Evolutionary conservation across 2,329 filamentous ascomycete genomes (phyloP), one percentile per base, ranked within the genome.

Genomic region (Metarhizium rileyi): DNA sequence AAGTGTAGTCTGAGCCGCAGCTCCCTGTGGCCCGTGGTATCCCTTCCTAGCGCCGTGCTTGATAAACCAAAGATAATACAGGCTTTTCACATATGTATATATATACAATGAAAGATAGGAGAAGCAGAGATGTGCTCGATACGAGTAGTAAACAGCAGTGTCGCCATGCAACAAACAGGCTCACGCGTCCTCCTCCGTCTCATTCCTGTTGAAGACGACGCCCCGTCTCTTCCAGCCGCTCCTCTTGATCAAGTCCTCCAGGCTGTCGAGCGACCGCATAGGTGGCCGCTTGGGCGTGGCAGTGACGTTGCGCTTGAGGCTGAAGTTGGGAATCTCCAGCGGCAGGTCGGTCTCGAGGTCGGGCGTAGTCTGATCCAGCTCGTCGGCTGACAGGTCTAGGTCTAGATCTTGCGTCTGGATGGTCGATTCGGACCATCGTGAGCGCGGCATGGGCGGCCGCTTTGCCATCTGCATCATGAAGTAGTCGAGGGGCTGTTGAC

Each of bases 171-270:
- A n/a, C n/a, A n/a, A n/a, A n/a, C n/a, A n/a, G n/a, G n/a, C n/a
- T n/a, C n/a, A n/a, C n/a, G n/a, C 23, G 1, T 44, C 35, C 23
- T 28, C 38, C 41, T n/a, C 40, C 28, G 27, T 50, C 45, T 67
- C 66, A 26, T 68, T 60, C 28, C 60, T 54, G 49, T 66, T 58
- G 50, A 72, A 71, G 59, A 71, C 61, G 40, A 72, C 65, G 46
- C 68, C 69, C 12, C 67, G 61, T 49, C 69, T 61, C 63, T 72
- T 72, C 70, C 69, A 72, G 30, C 70, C 68, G 35, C 68, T 67
- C 16, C 67, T 66, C 61, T 69, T 70, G 55, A 69, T 62, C 33
- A 69, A 68, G 55, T 71, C 61, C 44, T 72, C 67, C 54, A 72
- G 63, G 51, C 61, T 64, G 57, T 69, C 66, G 44, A 66, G 58